Evolutionary conservation across 2,329 filamentous ascomycete species (phyloP), one percentile per base, ranked within the genome.

Genomic region (Aspergillus texensis): DNA sequence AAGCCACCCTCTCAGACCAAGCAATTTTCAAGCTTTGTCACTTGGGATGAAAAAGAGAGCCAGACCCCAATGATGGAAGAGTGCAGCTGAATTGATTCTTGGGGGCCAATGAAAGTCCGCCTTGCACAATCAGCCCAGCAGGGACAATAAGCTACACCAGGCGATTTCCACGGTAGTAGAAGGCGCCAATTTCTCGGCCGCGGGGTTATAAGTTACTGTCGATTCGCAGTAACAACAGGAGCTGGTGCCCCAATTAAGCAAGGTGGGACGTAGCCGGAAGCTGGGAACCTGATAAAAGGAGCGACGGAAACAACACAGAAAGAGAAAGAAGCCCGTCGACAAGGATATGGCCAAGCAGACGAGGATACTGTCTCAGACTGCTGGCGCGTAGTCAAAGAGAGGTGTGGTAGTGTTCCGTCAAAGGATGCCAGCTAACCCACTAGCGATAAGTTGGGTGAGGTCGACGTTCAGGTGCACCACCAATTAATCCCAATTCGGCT

Each of bases 231-330:
- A 34, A 52, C 48, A 32, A 52, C 16, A 52, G 48, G 48, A 52
- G 48, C 48, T 52, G 19, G 19, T 52, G 63, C 50, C 60, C 56
- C 55, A 30, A 60, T 58, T 63, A 61, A 59, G 57, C 59, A 54
- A 61, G 58, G 68, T 70, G 62, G 68, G 65, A 69, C 64, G 67
- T 64, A 52, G 65, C 65, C 66, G 65, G 60, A 65, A 65, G 64
- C 62, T 43, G 60, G 19, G 48, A 30, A 52, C 28, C 19, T 52
- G 16, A 19, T 30, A 45, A 68, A 70, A 69, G 62, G 69, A 69
- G 66, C 56, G 67, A 67, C 69, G 60, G 61, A 61, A 57, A 62
- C 30, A 54, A 24, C 34, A 64, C 16, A 39, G 52, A 59, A 50
- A 46, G 59, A 60, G 30, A 53, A 58, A 55, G 46, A 54, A 59